Conservation (phyloP, 371 early-diverging fungal genomes). For the Batkoa obscura region DNA sequence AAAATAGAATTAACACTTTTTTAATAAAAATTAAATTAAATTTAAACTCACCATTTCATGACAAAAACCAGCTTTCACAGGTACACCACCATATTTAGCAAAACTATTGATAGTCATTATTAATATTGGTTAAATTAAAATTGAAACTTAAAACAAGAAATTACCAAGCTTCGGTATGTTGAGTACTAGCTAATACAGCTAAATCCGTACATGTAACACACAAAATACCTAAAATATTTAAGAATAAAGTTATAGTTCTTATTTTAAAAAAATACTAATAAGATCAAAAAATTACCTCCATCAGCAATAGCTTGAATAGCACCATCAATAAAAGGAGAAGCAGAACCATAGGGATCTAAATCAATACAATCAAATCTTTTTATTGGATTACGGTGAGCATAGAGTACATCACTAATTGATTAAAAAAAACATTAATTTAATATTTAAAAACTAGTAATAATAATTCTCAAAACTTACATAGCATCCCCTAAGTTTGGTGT, state of each 20-base stretch:
- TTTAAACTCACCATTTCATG: slow-evolving; percentile 39
- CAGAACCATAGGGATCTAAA: slow-evolving; percentile 98
- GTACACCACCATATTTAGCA: slow-evolving; percentile 90
- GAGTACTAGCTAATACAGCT: slow-evolving; percentile 86
- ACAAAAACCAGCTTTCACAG: slow-evolving; percentile 58
- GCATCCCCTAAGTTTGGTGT: slow-evolving; percentile 74
- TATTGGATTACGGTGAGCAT: slow-evolving; percentile 35
- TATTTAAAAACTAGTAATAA: too few relatives aligned
- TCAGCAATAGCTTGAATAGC: slow-evolving; percentile 87
- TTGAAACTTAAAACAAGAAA: neutral
- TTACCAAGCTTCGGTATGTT: slow-evolving; percentile 77
- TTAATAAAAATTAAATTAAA: neutral
- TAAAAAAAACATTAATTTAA: neutral
- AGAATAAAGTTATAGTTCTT: neutral
- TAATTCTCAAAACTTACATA: slow-evolving; percentile 27
- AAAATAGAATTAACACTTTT: slow-evolving; percentile 2
- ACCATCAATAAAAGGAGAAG: slow-evolving; percentile 90
- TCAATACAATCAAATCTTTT: slow-evolving; percentile 70
- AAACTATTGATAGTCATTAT: slow-evolving; percentile 23
- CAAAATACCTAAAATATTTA: slow-evolving; percentile 43
- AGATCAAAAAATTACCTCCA: slow-evolving; percentile 38
- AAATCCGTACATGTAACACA: slow-evolving; percentile 99
- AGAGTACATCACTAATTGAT: slow-evolving; percentile 46
- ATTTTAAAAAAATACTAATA: neutral
- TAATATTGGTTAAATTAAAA: neutral